Conservation (phyloP, 345 rosid genomes). For the Eucalyptus marginata region DNA sequence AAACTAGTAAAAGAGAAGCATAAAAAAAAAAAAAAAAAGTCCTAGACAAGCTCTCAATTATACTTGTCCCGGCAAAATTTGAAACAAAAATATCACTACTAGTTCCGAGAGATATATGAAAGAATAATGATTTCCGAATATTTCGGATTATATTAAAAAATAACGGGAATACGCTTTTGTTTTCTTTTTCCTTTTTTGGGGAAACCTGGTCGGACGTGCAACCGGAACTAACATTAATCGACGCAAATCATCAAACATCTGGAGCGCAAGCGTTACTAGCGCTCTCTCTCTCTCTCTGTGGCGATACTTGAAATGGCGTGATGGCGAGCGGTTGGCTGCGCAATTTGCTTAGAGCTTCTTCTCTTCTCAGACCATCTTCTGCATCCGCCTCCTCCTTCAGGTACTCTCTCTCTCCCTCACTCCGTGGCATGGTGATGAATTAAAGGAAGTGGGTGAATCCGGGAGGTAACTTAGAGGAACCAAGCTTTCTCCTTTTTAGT, state of each 20-base stretch:
- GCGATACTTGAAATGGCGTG: background rate
- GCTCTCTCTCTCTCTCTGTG: background rate
- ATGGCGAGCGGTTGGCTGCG: constrained; percentile 23
- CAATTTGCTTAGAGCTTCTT: constrained; percentile 10
- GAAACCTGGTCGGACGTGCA: background rate
- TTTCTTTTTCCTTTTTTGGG: rapidly evolving
- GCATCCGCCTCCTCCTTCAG: constrained; percentile 8
- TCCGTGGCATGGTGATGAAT: background rate
- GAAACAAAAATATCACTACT: too few species aligned
- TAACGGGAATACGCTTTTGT: background rate
- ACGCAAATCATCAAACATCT: background rate
- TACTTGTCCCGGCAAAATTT: background rate
- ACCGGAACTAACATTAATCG: background rate
- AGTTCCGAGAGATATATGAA: background rate
- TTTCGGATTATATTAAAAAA: background rate
- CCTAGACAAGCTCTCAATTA: background rate
- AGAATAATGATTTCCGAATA: background rate
- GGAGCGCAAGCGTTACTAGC: background rate
- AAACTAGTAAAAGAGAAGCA: background rate
- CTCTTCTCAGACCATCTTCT: constrained; percentile 5
- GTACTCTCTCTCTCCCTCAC: background rate
- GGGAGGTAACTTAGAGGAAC: background rate
- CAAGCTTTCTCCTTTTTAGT: background rate
- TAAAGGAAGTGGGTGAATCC: background rate
- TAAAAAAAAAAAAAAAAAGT: background rate